Base-by-base conservation (phyloP, 2,329 filamentous ascomycete species). In the Cryphonectria nitschkei region DNA sequence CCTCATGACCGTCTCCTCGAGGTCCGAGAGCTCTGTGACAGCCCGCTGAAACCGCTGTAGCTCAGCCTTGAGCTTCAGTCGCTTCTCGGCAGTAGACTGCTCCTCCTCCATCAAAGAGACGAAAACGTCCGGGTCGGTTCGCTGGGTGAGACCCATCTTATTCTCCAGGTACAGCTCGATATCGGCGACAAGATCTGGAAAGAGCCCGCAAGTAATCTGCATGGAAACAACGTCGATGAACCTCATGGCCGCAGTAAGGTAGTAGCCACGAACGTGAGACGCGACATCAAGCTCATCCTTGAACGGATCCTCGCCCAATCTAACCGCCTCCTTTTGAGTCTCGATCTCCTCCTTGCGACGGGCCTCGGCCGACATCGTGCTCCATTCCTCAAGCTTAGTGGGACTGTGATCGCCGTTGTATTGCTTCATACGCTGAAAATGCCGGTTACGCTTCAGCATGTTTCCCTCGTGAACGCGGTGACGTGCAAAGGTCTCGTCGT, bases 251-350 rank as follows among this genome's bases (percentile, higher is more conserved):
- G 92, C 91, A 5, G 91, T 86, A 63, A 88, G 84, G 76, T 94
- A 94, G 78, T 94, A 94, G 0, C 87, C 90, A 0, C 90, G 83
- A 61, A 93, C 85, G 4, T 89, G 88, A 0, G 89, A 84, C 0
- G 92, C 86, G 0, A 92, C 87, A 11, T 85, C 82, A 0, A 94
- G 79, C 76, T 93, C 91, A 0, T 81, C 79, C 1, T 82, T 77
- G 74, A 88, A 93, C 0, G 84, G 82, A 75, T 94, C 92, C 0
- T 81, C 77, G 0, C 85, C 85, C 14, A 93, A 81, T 37, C 84
- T 85, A 16, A 78, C 74, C 8, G 82, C 73, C 37, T 88, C 83
- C 8, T 77, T 74, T 32, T 80, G 78, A 9, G 86, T 81, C 39
- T 79, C 78, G 43, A 79, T 82, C 3, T 81, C 77, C 50, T 89